Percentiles rank a stretch among this genome's conserved stretches.
Conservation (phyloP, 2,329 filamentous ascomycete species). For the Esteya vermicola region DNA sequence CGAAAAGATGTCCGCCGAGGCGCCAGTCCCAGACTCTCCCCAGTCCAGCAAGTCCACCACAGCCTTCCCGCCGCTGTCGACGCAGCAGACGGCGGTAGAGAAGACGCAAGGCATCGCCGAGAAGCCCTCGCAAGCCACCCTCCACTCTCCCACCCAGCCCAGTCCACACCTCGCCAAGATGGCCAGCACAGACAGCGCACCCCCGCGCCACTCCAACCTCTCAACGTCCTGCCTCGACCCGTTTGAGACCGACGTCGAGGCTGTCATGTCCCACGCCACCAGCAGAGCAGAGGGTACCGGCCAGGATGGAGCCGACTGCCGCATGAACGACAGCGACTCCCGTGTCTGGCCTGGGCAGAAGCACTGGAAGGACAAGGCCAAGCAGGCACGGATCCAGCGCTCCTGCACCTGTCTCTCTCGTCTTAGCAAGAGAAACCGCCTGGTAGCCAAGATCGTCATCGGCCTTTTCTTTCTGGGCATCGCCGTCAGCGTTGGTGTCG, state of each 20-base stretch:
- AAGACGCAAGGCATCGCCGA: slow-evolving; percentile 8
- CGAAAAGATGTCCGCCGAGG: too few species aligned
- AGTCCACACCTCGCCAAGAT: slow-evolving; percentile 1
- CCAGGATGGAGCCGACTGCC: slow-evolving; percentile 1
- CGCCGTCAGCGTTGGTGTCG: slow-evolving; percentile 42
- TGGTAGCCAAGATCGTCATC: slow-evolving; percentile 40
- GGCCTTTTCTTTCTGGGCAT: slow-evolving; percentile 36
- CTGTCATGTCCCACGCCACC: slow-evolving; percentile 25
- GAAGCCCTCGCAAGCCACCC: slow-evolving; percentile 14
- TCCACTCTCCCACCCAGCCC: slow-evolving; percentile 10
- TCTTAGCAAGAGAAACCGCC: slow-evolving; percentile 38
- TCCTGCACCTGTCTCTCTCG: slow-evolving; percentile 38
- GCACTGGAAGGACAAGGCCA: slow-evolving; percentile 46
- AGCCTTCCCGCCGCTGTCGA: too few species aligned
- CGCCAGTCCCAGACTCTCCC: too few species aligned
- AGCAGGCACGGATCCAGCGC: slow-evolving; percentile 36
- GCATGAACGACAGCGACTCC: slow-evolving; percentile 30
- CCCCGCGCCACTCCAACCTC: slow-evolving; percentile 17
- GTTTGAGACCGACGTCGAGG: slow-evolving; percentile 45
- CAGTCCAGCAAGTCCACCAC: too few species aligned
- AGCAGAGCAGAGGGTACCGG: slow-evolving; percentile 12
- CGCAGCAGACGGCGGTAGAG: too few species aligned
- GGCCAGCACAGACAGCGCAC: not conserved
- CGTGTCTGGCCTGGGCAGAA: slow-evolving; percentile 46
- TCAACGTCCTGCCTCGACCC: slow-evolving; percentile 32